Conservation (phyloP, 1,284 basidiomycete species). For the Phellinidium pouzarii region DNA sequence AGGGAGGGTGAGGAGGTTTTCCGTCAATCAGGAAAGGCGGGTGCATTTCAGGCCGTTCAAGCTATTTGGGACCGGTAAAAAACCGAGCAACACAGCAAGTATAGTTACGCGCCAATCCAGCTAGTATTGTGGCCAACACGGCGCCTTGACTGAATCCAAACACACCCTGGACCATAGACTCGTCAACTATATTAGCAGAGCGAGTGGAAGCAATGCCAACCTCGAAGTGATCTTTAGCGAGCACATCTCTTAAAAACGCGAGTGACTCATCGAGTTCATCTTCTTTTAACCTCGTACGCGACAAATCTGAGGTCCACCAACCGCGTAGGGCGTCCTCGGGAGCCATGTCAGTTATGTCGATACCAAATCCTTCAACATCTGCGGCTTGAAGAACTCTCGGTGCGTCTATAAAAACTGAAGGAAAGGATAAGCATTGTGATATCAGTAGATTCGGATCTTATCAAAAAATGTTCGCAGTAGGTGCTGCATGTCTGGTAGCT, state of each 20-base stretch:
- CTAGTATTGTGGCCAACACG: constrained; percentile 66
- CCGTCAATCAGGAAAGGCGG: constrained; percentile 64
- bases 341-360: constrained; percentile 45
- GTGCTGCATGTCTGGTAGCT: constrained; percentile 14
- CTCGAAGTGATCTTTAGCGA: constrained; percentile 50
- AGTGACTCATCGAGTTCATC: constrained; percentile 56
- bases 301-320: constrained; percentile 64
- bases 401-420: constrained; percentile 73
- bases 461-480: not conserved
- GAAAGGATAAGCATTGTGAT: too few species aligned
- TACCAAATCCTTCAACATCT: constrained; percentile 48
- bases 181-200: not conserved
- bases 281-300: constrained; percentile 37
- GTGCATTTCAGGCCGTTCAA: constrained; percentile 48
- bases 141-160: constrained; percentile 86
- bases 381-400: constrained; percentile 67
- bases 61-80: constrained; percentile 25
- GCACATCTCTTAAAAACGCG: constrained; percentile 39
- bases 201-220: constrained; percentile 33
- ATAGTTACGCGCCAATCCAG: constrained; percentile 54
- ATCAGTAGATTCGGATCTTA: not conserved
- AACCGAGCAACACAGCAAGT: constrained; percentile 3
- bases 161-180: constrained; percentile 50
- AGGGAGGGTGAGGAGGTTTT: constrained; percentile 55
- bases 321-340: constrained; percentile 64